These are phyloP conservation scores for Geranium brycei DNA, from an alignment of 345 rosid genomes.

Conservation along the genomic window DNA sequence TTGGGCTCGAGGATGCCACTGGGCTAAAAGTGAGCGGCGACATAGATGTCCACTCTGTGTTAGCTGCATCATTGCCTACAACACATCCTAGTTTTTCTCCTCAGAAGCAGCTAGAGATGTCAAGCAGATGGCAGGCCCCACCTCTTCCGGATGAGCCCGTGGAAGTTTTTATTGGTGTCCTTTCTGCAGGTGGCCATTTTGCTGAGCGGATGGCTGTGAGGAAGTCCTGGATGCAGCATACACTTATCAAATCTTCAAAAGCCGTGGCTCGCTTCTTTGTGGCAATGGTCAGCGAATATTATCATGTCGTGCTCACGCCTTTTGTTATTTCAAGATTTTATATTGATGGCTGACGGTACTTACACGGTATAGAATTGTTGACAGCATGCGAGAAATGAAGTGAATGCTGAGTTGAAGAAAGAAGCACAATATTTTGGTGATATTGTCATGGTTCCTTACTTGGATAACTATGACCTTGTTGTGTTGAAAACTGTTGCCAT, in stretches of 20 bases:
- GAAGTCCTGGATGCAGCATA: conserved; percentile 92
- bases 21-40: conserved; percentile 70
- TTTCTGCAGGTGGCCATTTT: conserved; percentile 90
- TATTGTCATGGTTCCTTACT: conserved; percentile 80
- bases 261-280: conserved; percentile 93
- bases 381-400: conserved; percentile 80
- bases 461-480: conserved; percentile 93
- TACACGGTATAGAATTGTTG: conserved; percentile 1
- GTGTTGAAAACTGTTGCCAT: conserved; percentile 92
- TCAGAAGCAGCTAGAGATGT: conserved; percentile 67
- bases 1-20: conserved; percentile 90
- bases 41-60: conserved; percentile 61
- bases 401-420: conserved; percentile 76
- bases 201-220: conserved; percentile 92
- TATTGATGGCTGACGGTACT: neutral
- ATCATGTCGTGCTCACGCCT: neutral
- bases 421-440: conserved; percentile 94
- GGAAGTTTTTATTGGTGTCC: conserved; percentile 75
- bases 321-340: neutral
- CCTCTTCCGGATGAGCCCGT: conserved; percentile 40
- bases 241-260: conserved; percentile 59
- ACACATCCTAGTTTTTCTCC: conserved; percentile 80
- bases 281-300: conserved; percentile 44
- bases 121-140: conserved; percentile 72
- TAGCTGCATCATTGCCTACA: conserved; percentile 74